These are phyloP conservation scores for Cyclocybe aegerita DNA, from an alignment of 768 basidiomycete species.

Conservation along the genomic window DNA sequence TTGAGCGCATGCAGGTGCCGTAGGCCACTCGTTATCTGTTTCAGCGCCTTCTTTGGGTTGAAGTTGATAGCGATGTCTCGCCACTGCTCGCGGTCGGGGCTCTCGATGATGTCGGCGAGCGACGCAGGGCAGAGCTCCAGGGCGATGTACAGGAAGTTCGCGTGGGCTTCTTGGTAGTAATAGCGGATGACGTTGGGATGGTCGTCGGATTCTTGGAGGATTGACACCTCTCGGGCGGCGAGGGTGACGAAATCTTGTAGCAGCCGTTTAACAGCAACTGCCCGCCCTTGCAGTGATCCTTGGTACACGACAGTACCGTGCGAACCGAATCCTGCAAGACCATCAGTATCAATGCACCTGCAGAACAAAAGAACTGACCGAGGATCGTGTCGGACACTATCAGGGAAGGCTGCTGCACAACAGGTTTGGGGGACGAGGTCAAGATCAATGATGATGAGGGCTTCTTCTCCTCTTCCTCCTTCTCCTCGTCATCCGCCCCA, in stretches of 20 bases:
- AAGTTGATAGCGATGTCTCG: constrained; percentile 78
- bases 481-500: constrained; percentile 21
- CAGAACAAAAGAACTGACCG: constrained; percentile 43
- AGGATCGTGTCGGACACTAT: constrained; percentile 73
- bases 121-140: constrained; percentile 93
- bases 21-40: constrained; percentile 84
- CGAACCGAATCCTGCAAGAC: constrained; percentile 80
- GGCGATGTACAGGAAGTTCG: constrained; percentile 96
- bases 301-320: constrained; percentile 96
- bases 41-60: constrained; percentile 84
- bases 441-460: constrained; percentile 17
- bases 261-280: constrained; percentile 97
- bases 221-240: constrained; percentile 88
- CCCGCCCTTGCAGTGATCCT: constrained; percentile 94
- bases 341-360: neutral
- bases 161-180: constrained; percentile 93
- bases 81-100: constrained; percentile 63
- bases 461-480: constrained; percentile 30
- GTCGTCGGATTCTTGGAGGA: constrained; percentile 96
- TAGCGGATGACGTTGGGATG: constrained; percentile 99
- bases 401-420: constrained; percentile 45
- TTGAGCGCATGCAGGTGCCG: constrained; percentile 91
- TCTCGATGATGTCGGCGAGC: constrained; percentile 84
- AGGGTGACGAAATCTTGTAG: constrained; percentile 95
- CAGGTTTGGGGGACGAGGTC: constrained; percentile 26